A percentile compares a stretch with the other conserved stretches of the same genome.
These are phyloP conservation scores for Mortierella sp. DNA, from an alignment of 371 early-diverging fungal genomes.

Conservation along the genomic window DNA sequence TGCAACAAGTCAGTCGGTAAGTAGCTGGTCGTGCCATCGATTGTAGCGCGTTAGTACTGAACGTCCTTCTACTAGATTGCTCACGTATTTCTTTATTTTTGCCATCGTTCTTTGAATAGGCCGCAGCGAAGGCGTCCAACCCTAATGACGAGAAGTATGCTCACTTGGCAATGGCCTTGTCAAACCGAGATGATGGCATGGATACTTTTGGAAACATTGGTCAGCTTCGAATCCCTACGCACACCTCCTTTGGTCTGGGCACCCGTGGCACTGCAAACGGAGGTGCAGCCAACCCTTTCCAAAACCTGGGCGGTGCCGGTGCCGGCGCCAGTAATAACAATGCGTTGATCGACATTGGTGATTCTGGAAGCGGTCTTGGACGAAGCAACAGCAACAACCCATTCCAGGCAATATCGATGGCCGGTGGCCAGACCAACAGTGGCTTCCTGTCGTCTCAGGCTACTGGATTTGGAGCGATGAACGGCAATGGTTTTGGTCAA, in stretches of 20 bases:
- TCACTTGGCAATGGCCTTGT: constrained; percentile 28
- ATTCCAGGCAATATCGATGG: constrained; percentile 30
- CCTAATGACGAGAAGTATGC: constrained; percentile 50
- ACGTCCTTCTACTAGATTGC: constrained; percentile 14
- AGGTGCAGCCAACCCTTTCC: constrained; percentile 48
- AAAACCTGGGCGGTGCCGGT: constrained; percentile 18
- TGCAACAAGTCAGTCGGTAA: constrained; percentile 31
- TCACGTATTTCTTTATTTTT: constrained; percentile 20
- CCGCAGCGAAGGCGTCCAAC: constrained; percentile 16
- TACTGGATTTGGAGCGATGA: constrained; percentile 38
- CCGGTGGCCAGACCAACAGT: constrained; percentile 7
- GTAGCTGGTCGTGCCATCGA: constrained; percentile 16
- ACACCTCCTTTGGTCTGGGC: constrained; percentile 29
- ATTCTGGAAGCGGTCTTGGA: constrained; percentile 19
- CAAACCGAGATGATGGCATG: constrained; percentile 63
- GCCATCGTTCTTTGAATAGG: constrained; percentile 2
- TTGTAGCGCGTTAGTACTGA: constrained; percentile 41
- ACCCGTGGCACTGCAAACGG: constrained; percentile 17
- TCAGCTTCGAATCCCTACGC: constrained; percentile 66
- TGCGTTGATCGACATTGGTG: constrained; percentile 44
- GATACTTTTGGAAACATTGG: constrained; percentile 69
- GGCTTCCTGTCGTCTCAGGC: constrained; percentile 39
- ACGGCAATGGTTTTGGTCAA: constrained; percentile 21
- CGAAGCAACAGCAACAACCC: constrained; percentile 44
- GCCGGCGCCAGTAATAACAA: constrained; percentile 20